Base-by-base conservation (phyloP, 176 grass and related monocot genomes). In the Tillandsia fasciculata region DNA sequence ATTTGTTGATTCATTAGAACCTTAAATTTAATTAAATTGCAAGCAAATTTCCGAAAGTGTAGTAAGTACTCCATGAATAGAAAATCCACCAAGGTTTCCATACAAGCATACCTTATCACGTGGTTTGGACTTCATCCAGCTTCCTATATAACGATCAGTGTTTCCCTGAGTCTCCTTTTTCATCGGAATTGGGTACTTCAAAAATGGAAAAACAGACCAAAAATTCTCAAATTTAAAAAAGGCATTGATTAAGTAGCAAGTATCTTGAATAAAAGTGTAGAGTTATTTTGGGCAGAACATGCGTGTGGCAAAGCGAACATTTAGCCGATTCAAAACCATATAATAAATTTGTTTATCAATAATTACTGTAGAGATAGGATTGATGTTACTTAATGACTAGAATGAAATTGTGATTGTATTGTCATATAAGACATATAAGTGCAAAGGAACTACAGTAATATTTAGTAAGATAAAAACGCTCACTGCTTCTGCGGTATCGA, bases 131-230 rank as follows among this genome's bases (percentile, higher is more conserved):
- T 89, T 85, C 88, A 96, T 84, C 92, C 91, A 96, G 61, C 66
- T 88, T 77, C 88, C 83, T 67, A 91, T 75, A 81, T 96, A 96
- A 3, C 75, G 66, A 76, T 96, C 91, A 15, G 91, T 91, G 14
- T 83, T 84, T 64, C 92, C 92, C 76, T 96, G 88, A 84, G 92
- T 91, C 50, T 96, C 92, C 70, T 87, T 78, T 1, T 74, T 86
- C 14, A 18, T 8, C 66, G 83, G 88, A 26, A 96, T 73, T 51
- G 88, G 92, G 57, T 96, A 96, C 92, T 96, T 66, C 9, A 66
- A 13, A 52, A 66, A 12, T 9, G 48, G 22, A 53, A 58, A 64
- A 83, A 18, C 9, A 52, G 27, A 27, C 71, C 51, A 66, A 14
- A 53, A 51, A 13, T 42, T 42, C 33, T 42, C 3, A 42, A 42